These are phyloP conservation scores for Paramarasmius palmivorus DNA, from an alignment of 1,284 basidiomycete species.

Conservation along the genomic window DNA sequence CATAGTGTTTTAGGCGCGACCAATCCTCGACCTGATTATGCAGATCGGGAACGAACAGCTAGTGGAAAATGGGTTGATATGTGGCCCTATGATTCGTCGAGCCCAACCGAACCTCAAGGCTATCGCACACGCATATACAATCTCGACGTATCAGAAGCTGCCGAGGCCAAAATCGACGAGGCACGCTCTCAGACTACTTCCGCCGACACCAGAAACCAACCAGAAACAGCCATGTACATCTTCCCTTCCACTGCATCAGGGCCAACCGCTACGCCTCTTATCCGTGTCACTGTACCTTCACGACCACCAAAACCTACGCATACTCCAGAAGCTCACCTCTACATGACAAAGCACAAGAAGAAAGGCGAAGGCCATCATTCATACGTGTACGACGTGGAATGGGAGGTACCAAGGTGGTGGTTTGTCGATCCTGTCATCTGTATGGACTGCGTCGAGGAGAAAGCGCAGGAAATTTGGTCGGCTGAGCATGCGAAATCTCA, in stretches of 20 bases:
- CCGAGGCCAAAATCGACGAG: background rate
- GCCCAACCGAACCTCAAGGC: background rate
- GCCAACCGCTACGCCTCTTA: background rate
- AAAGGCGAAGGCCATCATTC: slow-evolving; percentile 26
- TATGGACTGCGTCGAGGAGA: slow-evolving; percentile 9
- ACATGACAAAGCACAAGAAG: slow-evolving; percentile 18
- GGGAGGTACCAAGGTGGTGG: slow-evolving; percentile 23
- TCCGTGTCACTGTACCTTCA: slow-evolving; percentile 10
- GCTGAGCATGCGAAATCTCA: background rate
- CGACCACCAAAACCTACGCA: slow-evolving; percentile 13
- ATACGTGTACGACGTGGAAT: slow-evolving; percentile 24
- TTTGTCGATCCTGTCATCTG: slow-evolving; percentile 18
- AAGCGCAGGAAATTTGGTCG: slow-evolving; percentile 5
- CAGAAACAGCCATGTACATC: background rate
- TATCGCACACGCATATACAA: slow-evolving; percentile 17
- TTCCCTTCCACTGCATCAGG: background rate
- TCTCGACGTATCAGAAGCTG: slow-evolving; percentile 13
- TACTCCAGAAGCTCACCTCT: slow-evolving; percentile 24
- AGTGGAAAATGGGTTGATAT: background rate
- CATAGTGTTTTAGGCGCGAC: slow-evolving; percentile 16
- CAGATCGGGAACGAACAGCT: background rate
- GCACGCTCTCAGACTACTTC: background rate
- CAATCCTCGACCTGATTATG: background rate
- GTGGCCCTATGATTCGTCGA: slow-evolving; percentile 3
- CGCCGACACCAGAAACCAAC: background rate